phyloP scores from a whole-genome alignment of 1,139 yeast species.

The Sugiyamaella pinicola region DNA sequence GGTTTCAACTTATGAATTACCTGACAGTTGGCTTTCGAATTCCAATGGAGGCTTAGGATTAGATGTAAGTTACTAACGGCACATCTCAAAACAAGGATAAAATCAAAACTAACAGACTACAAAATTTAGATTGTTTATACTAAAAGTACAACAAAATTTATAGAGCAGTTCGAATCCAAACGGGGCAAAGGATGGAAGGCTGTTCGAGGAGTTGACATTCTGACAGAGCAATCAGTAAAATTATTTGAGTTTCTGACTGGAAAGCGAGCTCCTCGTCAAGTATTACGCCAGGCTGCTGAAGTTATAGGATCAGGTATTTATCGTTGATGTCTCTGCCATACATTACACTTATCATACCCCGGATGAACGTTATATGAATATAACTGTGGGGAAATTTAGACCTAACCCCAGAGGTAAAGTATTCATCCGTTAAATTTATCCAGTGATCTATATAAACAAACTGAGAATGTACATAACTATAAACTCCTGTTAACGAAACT shows the following conservation, averaged over 20 bases:
- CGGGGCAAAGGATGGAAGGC: conserved; percentile 13
- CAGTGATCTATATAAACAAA: not conserved
- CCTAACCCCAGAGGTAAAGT: not conserved
- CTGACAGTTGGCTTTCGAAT: conserved; percentile 22
- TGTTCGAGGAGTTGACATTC: conserved; percentile 12
- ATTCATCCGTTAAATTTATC: not conserved
- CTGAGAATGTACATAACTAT: too few relatives aligned
- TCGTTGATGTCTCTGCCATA: not conserved
- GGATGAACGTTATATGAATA: not conserved
- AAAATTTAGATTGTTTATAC: conserved; percentile 5
- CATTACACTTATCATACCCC: not conserved
- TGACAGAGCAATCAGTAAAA: conserved; percentile 8
- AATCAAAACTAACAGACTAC: not conserved
- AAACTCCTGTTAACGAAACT: not conserved
- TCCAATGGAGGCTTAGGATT: conserved; percentile 25
- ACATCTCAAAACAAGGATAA: not conserved
- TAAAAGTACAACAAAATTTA: conserved; percentile 7
- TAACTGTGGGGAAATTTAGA: not conserved
- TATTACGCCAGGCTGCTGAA: conserved; percentile 12
- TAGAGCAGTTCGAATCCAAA: conserved; percentile 9
- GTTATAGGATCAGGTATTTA: not conserved
- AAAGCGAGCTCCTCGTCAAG: conserved; percentile 11
- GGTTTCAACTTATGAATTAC: conserved; percentile 11
- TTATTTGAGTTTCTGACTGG: conserved; percentile 16
- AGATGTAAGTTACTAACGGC: conserved; percentile 14